phyloP scores from a whole-genome alignment of 2,329 filamentous ascomycete genomes.

The Colletotrichum destructivum region DNA sequence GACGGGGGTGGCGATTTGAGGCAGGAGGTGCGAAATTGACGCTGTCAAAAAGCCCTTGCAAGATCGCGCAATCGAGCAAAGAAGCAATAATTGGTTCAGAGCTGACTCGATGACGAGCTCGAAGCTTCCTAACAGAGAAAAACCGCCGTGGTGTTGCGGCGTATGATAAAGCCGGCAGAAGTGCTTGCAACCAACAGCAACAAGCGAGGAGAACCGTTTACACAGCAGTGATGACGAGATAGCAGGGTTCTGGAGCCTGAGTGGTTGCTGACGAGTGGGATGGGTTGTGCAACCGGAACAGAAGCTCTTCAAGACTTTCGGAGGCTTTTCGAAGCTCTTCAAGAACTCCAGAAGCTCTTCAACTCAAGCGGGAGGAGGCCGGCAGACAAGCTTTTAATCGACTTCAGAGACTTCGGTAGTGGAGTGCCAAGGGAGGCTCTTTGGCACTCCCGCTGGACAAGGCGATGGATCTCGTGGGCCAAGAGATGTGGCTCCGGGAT shows the following conservation, averaged over 20 bases:
- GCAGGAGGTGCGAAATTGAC: conserved; percentile 36
- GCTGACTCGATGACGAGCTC: conserved; percentile 22
- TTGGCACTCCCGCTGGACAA: conserved; percentile 31
- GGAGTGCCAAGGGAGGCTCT: conserved; percentile 42
- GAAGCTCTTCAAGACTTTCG: conserved; percentile 32
- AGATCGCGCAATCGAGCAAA: conserved; percentile 40
- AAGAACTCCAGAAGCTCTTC: conserved; percentile 21
- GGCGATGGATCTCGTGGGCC: conserved; percentile 39
- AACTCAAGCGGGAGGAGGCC: background rate
- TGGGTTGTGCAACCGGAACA: conserved; percentile 21
- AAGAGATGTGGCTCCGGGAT: conserved; percentile 43
- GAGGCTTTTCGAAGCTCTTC: conserved; percentile 17
- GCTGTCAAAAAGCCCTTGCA: conserved; percentile 29
- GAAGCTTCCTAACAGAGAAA: conserved; percentile 19
- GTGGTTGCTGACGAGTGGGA: conserved; percentile 5
- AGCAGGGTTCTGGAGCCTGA: conserved; percentile 4
- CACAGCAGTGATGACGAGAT: conserved; percentile 16
- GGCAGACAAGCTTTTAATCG: conserved; percentile 35
- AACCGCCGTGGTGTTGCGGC: conserved; percentile 25
- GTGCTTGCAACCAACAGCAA: conserved; percentile 23
- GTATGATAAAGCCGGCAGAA: conserved; percentile 22
- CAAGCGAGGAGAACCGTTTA: conserved; percentile 3
- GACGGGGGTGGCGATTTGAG: conserved; percentile 33
- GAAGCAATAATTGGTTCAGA: conserved; percentile 26
- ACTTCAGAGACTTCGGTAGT: conserved; percentile 37